Evolutionary conservation across 2,329 filamentous ascomycete species (phyloP).

Genomic region (Ophiostoma novo-ulmi): DNA sequence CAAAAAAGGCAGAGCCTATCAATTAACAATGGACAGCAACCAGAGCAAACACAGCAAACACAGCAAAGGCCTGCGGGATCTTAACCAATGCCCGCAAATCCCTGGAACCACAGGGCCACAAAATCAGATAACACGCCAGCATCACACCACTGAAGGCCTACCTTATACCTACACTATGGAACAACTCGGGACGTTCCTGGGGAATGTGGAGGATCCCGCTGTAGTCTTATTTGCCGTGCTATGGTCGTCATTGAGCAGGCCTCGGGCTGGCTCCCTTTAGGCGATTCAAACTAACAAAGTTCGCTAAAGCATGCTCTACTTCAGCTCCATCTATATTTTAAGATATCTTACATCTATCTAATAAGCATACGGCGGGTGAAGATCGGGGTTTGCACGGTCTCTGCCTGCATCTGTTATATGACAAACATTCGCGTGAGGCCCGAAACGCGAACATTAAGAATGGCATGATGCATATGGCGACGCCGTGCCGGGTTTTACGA

Average conservation of each 20-base stretch:
- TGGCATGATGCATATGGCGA: conserved; percentile 17
- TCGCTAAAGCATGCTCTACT: neutral
- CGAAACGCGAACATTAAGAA: neutral
- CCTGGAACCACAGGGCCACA: neutral
- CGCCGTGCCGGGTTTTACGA: neutral
- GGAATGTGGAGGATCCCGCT: neutral
- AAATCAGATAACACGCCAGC: conserved; percentile 1
- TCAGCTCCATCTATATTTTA: neutral
- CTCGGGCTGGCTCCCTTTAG: neutral
- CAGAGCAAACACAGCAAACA: neutral
- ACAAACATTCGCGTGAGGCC: neutral
- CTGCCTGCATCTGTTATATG: conserved; percentile 5
- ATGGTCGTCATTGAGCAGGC: neutral
- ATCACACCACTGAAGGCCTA: neutral
- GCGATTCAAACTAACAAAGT: neutral
- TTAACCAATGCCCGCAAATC: conserved; percentile 1
- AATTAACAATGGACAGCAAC: neutral
- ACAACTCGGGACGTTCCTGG: neutral
- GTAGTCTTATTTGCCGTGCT: neutral
- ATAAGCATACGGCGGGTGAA: conserved; percentile 21
- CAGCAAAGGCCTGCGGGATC: conserved; percentile 5
- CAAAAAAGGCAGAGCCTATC: neutral
- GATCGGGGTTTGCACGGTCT: conserved; percentile 26
- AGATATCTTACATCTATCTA: no score
- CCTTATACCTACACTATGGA: neutral